Evolutionary conservation across 2,329 filamentous ascomycete genomes (phyloP).

Genomic region (Graphilbum fragrans): DNA sequence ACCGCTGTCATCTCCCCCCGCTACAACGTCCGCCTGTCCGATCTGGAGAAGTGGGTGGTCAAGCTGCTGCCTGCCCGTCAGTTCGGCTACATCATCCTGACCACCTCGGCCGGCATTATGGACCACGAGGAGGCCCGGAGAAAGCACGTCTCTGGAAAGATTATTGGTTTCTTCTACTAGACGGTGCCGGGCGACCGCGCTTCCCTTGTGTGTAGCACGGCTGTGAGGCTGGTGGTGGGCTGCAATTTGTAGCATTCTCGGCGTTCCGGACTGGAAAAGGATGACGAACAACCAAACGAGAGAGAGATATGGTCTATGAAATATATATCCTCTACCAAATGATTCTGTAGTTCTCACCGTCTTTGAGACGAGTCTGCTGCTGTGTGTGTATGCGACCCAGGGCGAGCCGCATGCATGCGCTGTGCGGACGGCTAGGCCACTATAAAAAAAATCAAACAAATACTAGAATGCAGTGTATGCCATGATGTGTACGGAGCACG

Average conservation of each 20-base stretch:
- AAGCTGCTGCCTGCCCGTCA: slow-evolving; percentile 98
- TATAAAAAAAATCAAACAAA: too few species aligned
- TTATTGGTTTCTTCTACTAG: slow-evolving; percentile 99
- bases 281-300: neutral
- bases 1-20: slow-evolving; percentile 97
- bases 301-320: neutral
- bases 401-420: too few species aligned
- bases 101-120: slow-evolving; percentile 99
- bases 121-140: slow-evolving; percentile 99
- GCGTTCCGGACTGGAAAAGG: slow-evolving; percentile 5
- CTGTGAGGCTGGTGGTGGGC: neutral
- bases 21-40: slow-evolving; percentile 96
- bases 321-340: neutral
- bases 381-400: too few species aligned
- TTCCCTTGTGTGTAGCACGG: neutral
- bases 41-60: slow-evolving; percentile 99
- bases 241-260: slow-evolving; percentile 2
- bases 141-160: slow-evolving; percentile 98
- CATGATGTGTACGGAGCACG: too few species aligned
- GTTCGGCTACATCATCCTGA: slow-evolving; percentile 98
- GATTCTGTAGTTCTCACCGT: neutral
- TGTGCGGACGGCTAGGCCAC: too few species aligned
- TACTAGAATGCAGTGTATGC: too few species aligned
- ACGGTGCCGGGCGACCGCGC: neutral
- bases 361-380: too few species aligned